phyloP scores from a whole-genome alignment of 176 grass and related monocot genomes.

The Oryza longistaminata region DNA sequence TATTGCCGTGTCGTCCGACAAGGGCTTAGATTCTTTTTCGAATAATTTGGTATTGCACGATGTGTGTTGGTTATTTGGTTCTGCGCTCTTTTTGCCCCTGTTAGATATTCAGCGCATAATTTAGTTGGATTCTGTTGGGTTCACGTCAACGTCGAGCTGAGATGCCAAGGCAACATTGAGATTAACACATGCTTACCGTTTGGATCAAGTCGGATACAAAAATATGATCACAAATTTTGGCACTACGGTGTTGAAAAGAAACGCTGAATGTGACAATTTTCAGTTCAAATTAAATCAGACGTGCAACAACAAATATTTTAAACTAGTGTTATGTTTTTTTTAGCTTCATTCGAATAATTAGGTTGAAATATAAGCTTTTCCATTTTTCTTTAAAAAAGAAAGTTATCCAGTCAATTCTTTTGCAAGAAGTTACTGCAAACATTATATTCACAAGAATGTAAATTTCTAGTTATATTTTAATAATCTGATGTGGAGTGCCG shows the following conservation, averaged over 20 bases:
- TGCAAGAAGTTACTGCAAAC: no score
- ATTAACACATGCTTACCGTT: constrained; percentile 4
- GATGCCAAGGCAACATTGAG: constrained; percentile 11
- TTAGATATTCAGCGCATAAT: no score
- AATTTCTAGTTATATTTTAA: not conserved
- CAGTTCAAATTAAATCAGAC: not conserved
- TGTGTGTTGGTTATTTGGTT: no score
- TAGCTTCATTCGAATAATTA: no score
- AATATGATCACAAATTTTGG: not conserved
- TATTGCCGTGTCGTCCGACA: not conserved
- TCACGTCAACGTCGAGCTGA: not conserved
- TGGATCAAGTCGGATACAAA: not conserved
- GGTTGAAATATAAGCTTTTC: no score
- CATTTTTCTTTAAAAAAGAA: no score
- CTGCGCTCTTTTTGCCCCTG: no score
- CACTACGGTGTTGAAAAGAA: not conserved
- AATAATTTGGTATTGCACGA: no score
- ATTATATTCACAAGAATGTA: not conserved
- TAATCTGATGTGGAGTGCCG: no score
- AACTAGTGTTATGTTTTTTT: no score
- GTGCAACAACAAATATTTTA: not conserved
- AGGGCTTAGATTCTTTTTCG: no score
- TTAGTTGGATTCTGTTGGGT: not conserved
- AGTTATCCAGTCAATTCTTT: not conserved
- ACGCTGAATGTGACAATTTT: not conserved